Evolutionary conservation across 2,329 filamentous ascomycete species (phyloP).

Genomic region (Ophiocordyceps camponoti-rufipedis): DNA sequence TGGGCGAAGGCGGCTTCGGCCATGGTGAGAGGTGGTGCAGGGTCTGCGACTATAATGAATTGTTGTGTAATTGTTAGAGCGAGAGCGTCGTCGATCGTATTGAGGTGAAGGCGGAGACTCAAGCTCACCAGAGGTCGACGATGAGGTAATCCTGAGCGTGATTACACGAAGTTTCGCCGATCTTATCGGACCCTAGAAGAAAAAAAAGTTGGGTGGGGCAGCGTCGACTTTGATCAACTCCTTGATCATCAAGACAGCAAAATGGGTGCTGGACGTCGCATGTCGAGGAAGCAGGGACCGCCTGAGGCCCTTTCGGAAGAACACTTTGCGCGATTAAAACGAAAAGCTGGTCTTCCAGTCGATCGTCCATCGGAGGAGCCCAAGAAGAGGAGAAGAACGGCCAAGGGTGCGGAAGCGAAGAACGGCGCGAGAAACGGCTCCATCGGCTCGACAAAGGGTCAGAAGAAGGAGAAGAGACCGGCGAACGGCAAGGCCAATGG

Average conservation of each 20-base stretch:
- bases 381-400: slow-evolving; percentile 6
- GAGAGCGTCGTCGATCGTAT: neutral
- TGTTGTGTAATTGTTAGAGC: too few relatives aligned
- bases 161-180: slow-evolving; percentile 15
- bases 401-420: slow-evolving; percentile 8
- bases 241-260: slow-evolving; percentile 2
- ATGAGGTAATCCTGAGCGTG: neutral
- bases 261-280: slow-evolving; percentile 82
- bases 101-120: neutral
- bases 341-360: slow-evolving; percentile 59
- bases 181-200: slow-evolving; percentile 13
- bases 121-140: neutral
- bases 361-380: slow-evolving; percentile 33
- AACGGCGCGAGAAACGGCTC: slow-evolving; percentile 3
- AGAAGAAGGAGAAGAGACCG: slow-evolving; percentile 16
- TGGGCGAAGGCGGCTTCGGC: slow-evolving; percentile 75
- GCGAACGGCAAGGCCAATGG: slow-evolving; percentile 6
- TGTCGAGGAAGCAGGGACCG: slow-evolving; percentile 77
- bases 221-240: neutral
- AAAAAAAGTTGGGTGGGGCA: slow-evolving; percentile 22
- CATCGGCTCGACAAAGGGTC: slow-evolving; percentile 8
- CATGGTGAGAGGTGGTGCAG: slow-evolving; percentile 26
- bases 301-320: slow-evolving; percentile 70
- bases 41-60: neutral
- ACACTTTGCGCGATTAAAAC: slow-evolving; percentile 61